Conservation (phyloP, 805 yeast genomes). For the Saturnispora diversa region DNA sequence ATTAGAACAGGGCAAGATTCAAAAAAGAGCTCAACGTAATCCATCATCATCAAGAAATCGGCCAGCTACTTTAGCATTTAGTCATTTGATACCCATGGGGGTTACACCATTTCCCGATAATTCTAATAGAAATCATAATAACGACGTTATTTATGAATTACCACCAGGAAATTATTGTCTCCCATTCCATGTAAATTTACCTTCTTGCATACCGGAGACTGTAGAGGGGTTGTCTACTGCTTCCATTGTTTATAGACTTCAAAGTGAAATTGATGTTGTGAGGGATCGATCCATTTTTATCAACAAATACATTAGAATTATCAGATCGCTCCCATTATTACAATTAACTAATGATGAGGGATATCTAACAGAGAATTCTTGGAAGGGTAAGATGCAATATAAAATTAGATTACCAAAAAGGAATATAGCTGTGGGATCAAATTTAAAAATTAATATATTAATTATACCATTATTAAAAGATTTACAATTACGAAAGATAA, state of each 20-base stretch:
- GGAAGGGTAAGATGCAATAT: constrained; percentile 49
- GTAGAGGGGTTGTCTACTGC: constrained; percentile 42
- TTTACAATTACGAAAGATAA: constrained; percentile 30
- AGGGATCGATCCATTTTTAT: constrained; percentile 1
- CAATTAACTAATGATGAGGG: constrained; percentile 35
- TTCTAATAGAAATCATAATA: constrained; percentile 5
- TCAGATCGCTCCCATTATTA: constrained; percentile 36
- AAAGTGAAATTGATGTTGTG: constrained; percentile 17
- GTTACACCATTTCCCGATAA: constrained; percentile 30
- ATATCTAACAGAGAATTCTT: constrained; percentile 40
- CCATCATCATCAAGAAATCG: neutral
- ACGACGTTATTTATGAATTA: constrained; percentile 29
- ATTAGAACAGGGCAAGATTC: neutral
- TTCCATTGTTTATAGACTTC: constrained; percentile 35
- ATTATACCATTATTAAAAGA: constrained; percentile 44
- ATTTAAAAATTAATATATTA: constrained; percentile 34
- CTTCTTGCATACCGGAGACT: constrained; percentile 42
- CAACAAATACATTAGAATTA: constrained; percentile 35
- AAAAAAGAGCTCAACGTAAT: neutral
- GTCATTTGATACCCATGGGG: constrained; percentile 18
- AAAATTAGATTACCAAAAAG: constrained; percentile 36
- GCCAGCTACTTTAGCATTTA: neutral
- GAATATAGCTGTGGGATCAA: constrained; percentile 41
- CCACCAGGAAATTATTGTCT: constrained; percentile 47
- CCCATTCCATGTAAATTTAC: constrained; percentile 39